Conservation (phyloP, 495 filamentous ascomycete genomes). For the Bathelium albidoporum region DNA sequence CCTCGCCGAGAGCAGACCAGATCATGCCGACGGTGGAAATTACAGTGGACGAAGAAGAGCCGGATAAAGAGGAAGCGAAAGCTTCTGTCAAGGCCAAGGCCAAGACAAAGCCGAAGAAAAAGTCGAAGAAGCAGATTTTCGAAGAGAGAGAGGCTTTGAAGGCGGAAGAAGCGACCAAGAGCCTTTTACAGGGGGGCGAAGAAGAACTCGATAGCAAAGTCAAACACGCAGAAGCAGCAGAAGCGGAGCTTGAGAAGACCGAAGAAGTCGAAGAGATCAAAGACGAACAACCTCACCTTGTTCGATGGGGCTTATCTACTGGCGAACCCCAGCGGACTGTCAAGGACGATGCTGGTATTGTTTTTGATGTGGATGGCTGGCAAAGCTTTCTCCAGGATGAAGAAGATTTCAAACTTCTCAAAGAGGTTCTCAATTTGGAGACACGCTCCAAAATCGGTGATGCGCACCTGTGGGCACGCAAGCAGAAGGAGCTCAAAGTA, state of each 20-base stretch:
- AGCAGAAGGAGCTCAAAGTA: conserved; percentile 76
- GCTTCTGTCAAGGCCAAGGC: conserved; percentile 25
- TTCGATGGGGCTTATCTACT: conserved; percentile 51
- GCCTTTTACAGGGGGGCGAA: conserved; percentile 35
- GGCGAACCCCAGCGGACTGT: conserved; percentile 54
- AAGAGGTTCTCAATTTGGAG: conserved; percentile 39
- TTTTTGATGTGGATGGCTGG: conserved; percentile 69
- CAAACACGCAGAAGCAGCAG: conserved; percentile 27
- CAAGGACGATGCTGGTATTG: conserved; percentile 53
- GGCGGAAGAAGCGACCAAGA: conserved; percentile 10
- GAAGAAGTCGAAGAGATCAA: conserved; percentile 26
- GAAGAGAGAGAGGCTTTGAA: conserved; percentile 58
- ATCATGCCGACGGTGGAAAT: conserved; percentile 12
- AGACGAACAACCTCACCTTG: conserved; percentile 33
- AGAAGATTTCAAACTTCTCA: conserved; percentile 58
- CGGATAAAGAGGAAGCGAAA: conserved; percentile 35
- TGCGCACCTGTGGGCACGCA: conserved; percentile 74
- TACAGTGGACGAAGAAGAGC: conserved; percentile 23
- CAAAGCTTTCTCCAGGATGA: conserved; percentile 69
- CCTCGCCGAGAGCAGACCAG: neutral
- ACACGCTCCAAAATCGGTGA: conserved; percentile 48
- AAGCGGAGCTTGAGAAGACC: conserved; percentile 16
- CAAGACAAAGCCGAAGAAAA: conserved; percentile 47
- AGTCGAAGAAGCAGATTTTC: conserved; percentile 63
- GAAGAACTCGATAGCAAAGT: conserved; percentile 34